phyloP scores from a whole-genome alignment of 2,329 filamentous ascomycete genomes.

The Trichoderma sp. region DNA sequence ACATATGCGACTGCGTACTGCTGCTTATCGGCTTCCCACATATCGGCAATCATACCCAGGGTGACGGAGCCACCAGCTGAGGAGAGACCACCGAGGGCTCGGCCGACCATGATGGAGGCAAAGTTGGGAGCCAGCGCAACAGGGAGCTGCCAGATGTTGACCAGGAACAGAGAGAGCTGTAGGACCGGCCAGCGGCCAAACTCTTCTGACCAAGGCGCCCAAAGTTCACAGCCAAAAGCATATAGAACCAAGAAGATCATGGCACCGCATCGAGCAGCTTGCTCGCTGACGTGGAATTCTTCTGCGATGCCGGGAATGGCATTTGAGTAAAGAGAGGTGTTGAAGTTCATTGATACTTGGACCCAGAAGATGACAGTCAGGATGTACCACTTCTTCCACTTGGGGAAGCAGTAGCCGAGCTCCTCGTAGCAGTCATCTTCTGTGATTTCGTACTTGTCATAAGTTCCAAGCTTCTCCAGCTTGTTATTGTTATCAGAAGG shows the following conservation, averaged over 20 bases:
- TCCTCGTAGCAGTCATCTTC: conserved; percentile 64
- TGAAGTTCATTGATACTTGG: conserved; percentile 78
- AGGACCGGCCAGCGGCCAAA: conserved; percentile 75
- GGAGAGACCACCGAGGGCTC: conserved; percentile 68
- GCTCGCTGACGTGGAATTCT: conserved; percentile 67
- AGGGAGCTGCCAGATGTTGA: conserved; percentile 76
- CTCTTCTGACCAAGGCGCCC: conserved; percentile 87
- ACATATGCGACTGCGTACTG: conserved; percentile 76
- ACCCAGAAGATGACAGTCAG: conserved; percentile 72
- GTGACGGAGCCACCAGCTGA: conserved; percentile 74
- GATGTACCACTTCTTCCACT: conserved; percentile 70
- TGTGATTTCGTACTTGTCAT: conserved; percentile 50
- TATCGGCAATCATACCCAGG: conserved; percentile 72
- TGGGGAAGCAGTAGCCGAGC: conserved; percentile 63
- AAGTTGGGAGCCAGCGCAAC: conserved; percentile 75
- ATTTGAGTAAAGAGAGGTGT: conserved; percentile 73
- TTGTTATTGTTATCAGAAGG: conserved; percentile 37
- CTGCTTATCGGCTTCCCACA: conserved; percentile 70
- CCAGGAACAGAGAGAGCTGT: conserved; percentile 70
- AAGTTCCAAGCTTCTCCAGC: conserved; percentile 40
- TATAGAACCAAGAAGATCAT: conserved; percentile 79
- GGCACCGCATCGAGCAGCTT: conserved; percentile 71
- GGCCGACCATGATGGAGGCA: conserved; percentile 67
- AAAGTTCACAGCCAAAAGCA: conserved; percentile 83
- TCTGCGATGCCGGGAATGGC: conserved; percentile 64